Base-by-base conservation (phyloP, 208 protist genomes). In the Acanthamoeba royreba region DNA sequence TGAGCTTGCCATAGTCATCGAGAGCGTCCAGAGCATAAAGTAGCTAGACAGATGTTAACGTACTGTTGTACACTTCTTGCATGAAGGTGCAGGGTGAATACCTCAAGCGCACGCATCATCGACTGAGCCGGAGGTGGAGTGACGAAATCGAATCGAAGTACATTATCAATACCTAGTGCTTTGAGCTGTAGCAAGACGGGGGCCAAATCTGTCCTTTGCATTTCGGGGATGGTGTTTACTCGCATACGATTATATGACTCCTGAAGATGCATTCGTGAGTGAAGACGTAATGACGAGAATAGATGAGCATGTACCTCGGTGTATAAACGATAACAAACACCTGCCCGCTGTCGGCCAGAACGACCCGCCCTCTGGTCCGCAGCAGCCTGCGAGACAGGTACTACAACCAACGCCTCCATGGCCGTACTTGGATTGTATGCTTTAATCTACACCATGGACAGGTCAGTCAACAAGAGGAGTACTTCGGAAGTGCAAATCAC, bases 1-100 rank as follows among this genome's bases (percentile, higher is more conserved):
- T 97, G 2, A 98, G 86, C 77, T 87, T 53, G 0, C 95, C 94
- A 31, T 94, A 45, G 19, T 92, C 90, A 49, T 97, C 88, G 0
- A 99, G n/a, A 0, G 98, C 98, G n/a, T 95, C 97, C 13, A 99
- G 93, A 45, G 94, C 93, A 92, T 97, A 98, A 0, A 98, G 90
- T 2, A 96, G 15, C 87, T 96, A 61, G 0, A 95, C 33, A 40
- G 55, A 89, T 58, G 9, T 63, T 31, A 81, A 25, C 4, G 38
- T 81, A 22, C 19, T 81, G 69, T 22, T 17, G 17, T 17, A 88
- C 22, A 1, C 11, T 0, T 31, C 33, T 63, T 13, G 28, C 15
- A 33, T n/a, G 9, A 9, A n/a, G 11, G 22, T 15, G 28, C 11
- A 15, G 1, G 45, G 2, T 0, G 33, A 9, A 13, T 83, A 92